A percentile compares a stretch with the other conserved stretches of the same genome.
Evolutionary conservation across 805 yeast genomes (phyloP).

Genomic region (Crinitomyces ghanaensis): DNA sequence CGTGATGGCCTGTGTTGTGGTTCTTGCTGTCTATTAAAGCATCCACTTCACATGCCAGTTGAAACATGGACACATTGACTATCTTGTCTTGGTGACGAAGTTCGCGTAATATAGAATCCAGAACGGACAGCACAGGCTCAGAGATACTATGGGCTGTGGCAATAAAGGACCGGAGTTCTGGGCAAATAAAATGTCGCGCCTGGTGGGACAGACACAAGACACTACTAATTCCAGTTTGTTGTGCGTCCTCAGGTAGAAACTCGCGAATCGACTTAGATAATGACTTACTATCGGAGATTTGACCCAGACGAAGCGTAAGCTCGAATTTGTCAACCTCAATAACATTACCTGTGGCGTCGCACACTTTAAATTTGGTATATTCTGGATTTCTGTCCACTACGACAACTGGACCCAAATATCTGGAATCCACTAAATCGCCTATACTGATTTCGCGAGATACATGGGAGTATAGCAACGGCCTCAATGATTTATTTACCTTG

Average conservation of each 20-base stretch:
- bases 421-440: slow-evolving; percentile 4
- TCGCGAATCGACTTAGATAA: slow-evolving; percentile 1
- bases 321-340: slow-evolving; percentile 4
- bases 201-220: neutral
- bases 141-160: slow-evolving; percentile 1
- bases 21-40: neutral
- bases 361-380: slow-evolving; percentile 3
- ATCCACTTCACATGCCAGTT: slow-evolving; percentile 8
- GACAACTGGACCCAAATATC: slow-evolving; percentile 6
- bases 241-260: slow-evolving; percentile 2
- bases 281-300: neutral
- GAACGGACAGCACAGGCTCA: slow-evolving; percentile 4
- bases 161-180: slow-evolving; percentile 1
- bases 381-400: neutral
- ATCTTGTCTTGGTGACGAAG: neutral
- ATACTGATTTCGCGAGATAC: neutral
- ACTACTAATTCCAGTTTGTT: no score
- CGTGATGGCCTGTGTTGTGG: neutral
- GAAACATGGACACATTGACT: slow-evolving; percentile 10
- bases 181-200: neutral
- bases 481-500: no score
- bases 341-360: slow-evolving; percentile 8
- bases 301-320: slow-evolving; percentile 5
- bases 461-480: no score
- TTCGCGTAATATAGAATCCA: neutral